Percentiles rank a stretch among this genome's conserved stretches.
phyloP scores from a whole-genome alignment of 257 asterid genomes.

The Penstemon eatonii region DNA sequence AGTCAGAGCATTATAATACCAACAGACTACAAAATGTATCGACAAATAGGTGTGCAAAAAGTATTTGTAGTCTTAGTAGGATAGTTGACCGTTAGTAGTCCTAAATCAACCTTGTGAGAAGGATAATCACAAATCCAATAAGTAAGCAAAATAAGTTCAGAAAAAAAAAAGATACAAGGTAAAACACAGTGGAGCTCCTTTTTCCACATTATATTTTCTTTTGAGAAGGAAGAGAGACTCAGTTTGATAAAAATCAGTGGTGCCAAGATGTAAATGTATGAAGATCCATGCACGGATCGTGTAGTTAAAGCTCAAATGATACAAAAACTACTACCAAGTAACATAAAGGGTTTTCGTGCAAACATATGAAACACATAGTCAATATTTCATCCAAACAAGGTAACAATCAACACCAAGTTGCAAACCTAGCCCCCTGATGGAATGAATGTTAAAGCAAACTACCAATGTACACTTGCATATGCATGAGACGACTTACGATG shows the following conservation, averaged over 20 bases:
- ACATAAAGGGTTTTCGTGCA: not conserved
- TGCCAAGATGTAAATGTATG: not conserved
- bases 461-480: not conserved
- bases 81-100: not conserved
- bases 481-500: not conserved
- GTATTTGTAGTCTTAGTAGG: not conserved
- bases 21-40: too few species aligned
- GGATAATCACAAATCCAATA: not conserved
- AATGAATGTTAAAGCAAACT: not conserved
- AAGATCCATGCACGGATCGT: not conserved
- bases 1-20: not conserved
- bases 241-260: not conserved
- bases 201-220: not conserved
- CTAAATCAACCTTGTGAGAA: not conserved
- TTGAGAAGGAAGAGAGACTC: slow-evolving; percentile 3
- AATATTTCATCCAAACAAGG: not conserved
- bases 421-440: not conserved
- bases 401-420: not conserved
- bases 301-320: not conserved
- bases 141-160: not conserved
- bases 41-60: too few species aligned
- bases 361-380: not conserved
- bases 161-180: not conserved
- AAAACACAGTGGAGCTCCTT: not conserved
- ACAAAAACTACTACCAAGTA: not conserved